Evolutionary conservation across 345 rosid genomes (phyloP), one percentile per base, ranked within the genome.

Genomic region (Linum lewisii): DNA sequence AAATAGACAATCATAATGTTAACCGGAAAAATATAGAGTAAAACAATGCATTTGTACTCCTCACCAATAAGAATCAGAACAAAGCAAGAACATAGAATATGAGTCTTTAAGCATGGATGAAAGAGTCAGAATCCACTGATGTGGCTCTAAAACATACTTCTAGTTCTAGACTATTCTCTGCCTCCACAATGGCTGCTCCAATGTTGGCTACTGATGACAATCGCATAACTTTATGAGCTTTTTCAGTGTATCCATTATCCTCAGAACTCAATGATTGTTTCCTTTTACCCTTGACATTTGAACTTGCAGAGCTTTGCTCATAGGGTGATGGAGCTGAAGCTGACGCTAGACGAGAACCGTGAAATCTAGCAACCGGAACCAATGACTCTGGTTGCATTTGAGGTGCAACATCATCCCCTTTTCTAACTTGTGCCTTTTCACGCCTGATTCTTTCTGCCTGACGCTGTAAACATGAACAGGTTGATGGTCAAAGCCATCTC

Each of bases 291-390:
- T 59, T 19, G 1, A 19, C 34, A n/a, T 57, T 58, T 2, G 61
- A 60, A 29, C 56, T 57, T 58, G 38, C 60, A 16, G 60, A 58
- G 38, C 53, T 18, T 16, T 65, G 69, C 79, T 81, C 84, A 76
- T 63, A 93, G 34, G 96, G 99, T 50, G 95, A 81, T 56, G 96
- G 87, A 32, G 76, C 47, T 67, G 90, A 85, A 66, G 83, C 95
- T 19, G 97, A 82, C 62, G 99, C 92, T 65, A 93, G 99, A 60
- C 95, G 84, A 64, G 97, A 87, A 66, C 97, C 90, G 52, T 61
- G 85, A 76, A 74, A 85, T 61, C 72, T 78, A 70, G 86, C 38
- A 76, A 82, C 87, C 21, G 97, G 83, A 73, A 90, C 97, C 70
- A 93, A 75, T 59, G 78, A 67, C 32, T 84, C 78, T 60, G 82